These are phyloP conservation scores for Globisporangium emineosum DNA, from an alignment of 352 stramenopile species.

Conservation along the genomic window DNA sequence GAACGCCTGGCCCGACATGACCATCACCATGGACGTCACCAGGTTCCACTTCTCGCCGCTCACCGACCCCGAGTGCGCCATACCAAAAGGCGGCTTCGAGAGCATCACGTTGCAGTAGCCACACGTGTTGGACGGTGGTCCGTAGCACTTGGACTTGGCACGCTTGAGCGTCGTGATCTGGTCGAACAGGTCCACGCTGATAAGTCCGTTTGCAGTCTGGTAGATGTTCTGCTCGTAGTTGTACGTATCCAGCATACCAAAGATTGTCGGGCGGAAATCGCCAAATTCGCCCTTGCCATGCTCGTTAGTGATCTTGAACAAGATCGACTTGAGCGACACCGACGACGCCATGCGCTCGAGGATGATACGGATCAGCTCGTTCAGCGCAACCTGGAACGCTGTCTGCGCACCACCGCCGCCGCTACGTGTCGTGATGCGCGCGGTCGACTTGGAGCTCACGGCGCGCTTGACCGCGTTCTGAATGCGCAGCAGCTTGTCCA, in stretches of 20 bases:
- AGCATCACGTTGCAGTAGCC: conserved; percentile 79
- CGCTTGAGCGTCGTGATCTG: conserved; percentile 81
- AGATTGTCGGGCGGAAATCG: conserved; percentile 93
- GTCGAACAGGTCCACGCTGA: conserved; percentile 81
- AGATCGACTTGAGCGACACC: conserved; percentile 90
- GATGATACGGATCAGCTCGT: conserved; percentile 91
- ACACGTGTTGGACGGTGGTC: conserved; percentile 69
- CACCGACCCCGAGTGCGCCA: conserved; percentile 65
- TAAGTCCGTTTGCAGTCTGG: conserved; percentile 80
- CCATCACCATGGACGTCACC: conserved; percentile 80
- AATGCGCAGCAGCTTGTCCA: conserved; percentile 92
- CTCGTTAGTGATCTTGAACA: conserved; percentile 95
- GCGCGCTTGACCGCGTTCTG: conserved; percentile 90
- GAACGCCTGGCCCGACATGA: conserved; percentile 76
- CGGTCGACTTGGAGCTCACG: conserved; percentile 70
- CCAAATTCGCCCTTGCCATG: conserved; percentile 91
- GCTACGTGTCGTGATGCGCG: conserved; percentile 61
- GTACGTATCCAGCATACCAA: conserved; percentile 93
- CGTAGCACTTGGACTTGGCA: conserved; percentile 68
- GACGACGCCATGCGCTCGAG: conserved; percentile 93
- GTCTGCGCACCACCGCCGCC: conserved; percentile 69
- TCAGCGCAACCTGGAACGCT: conserved; percentile 87
- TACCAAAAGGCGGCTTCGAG: conserved; percentile 81
- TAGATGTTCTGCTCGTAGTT: conserved; percentile 91
- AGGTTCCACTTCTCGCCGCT: conserved; percentile 82